A percentile compares a stretch with the other conserved stretches of the same genome.
Evolutionary conservation across 2,329 filamentous ascomycete genomes (phyloP).

Genomic region (Fusarium coffeatum): DNA sequence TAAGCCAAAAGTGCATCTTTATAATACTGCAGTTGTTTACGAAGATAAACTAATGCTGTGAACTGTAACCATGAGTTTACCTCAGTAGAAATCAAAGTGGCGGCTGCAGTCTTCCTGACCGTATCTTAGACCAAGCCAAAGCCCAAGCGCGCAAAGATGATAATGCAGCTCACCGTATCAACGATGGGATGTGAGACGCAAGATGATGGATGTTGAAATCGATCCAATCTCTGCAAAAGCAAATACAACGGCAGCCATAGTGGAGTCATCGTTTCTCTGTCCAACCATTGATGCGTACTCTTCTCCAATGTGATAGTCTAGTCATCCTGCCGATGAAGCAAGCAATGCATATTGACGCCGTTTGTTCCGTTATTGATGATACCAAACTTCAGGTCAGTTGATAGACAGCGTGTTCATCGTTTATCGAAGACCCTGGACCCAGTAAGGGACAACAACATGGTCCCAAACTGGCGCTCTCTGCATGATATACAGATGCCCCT

Average conservation of each 20-base stretch:
- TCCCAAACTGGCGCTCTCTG: constrained; percentile 4
- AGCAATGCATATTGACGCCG: not conserved
- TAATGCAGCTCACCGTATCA: constrained; percentile 28
- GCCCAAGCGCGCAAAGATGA: constrained; percentile 14
- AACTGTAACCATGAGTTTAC: not conserved
- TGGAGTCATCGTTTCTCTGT: constrained; percentile 11
- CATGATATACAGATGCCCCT: constrained; percentile 28
- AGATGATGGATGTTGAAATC: constrained; percentile 27
- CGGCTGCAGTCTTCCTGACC: constrained; percentile 28
- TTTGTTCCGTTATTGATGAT: constrained; percentile 3
- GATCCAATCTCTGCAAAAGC: constrained; percentile 40
- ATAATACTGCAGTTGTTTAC: not conserved
- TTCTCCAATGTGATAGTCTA: not conserved
- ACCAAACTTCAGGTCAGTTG: constrained; percentile 12
- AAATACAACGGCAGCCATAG: constrained; percentile 33
- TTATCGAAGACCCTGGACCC: constrained; percentile 16
- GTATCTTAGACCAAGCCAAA: constrained; percentile 25
- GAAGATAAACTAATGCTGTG: not conserved
- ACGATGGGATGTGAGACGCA: constrained; percentile 23
- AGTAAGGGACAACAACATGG: constrained; percentile 16
- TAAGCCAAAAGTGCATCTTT: not conserved
- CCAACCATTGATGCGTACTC: constrained; percentile 10
- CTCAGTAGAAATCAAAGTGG: not conserved
- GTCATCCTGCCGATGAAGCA: not conserved
- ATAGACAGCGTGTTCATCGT: constrained; percentile 6